Base-by-base conservation (phyloP, 805 yeast species). In the Ogataea ramenticola region DNA sequence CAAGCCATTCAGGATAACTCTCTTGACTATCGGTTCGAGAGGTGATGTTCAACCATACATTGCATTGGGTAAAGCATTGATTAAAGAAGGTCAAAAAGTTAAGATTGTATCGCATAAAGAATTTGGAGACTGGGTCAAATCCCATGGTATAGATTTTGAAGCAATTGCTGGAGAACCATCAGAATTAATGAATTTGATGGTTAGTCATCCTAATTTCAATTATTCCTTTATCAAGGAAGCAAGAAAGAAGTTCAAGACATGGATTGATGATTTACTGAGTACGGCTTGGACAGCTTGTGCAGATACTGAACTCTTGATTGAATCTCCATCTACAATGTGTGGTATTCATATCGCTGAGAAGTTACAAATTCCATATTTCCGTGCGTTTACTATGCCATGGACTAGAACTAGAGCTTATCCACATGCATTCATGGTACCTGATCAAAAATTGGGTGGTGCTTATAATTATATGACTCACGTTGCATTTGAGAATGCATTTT, bases 351-450 rank as follows among this genome's bases (percentile, higher is more conserved):
- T 91, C 45, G 96, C 98, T 3, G 98, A 91, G 60, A 95, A 95
- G 1, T 64, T 91, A 46, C 77, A 80, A 19, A 84, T 91, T 45
- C 96, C 98, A 0, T 91, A 91, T 59, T 85, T 86, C 68, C 72
- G 97, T 54, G 97, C 97, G 0, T 91, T 91, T 59, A 91, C 98
- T 0, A 91, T 91, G 98, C 98, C 98, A 0, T 91, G 98, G 98
- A 87, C 97, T 0, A 67, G 96, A 48, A 90, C 98, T 1, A 72
- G 95, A 52, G 95, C 96, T 0, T 91, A 91, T 58, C 97, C 97
- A 1, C 97, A 91, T 68, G 97, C 98, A 0, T 89, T 91, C 50
- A 79, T 90, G 58, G 96, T 87, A 8, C 96, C 98, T 0, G 96
- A 89, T 47, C 95, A 86, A 62, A 87, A 84, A 57, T 75, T 84